A percentile compares a stretch with the other conserved stretches of the same genome.
Conservation (phyloP, 345 rosid genomes). For the Eucalyptus shirleyi region DNA sequence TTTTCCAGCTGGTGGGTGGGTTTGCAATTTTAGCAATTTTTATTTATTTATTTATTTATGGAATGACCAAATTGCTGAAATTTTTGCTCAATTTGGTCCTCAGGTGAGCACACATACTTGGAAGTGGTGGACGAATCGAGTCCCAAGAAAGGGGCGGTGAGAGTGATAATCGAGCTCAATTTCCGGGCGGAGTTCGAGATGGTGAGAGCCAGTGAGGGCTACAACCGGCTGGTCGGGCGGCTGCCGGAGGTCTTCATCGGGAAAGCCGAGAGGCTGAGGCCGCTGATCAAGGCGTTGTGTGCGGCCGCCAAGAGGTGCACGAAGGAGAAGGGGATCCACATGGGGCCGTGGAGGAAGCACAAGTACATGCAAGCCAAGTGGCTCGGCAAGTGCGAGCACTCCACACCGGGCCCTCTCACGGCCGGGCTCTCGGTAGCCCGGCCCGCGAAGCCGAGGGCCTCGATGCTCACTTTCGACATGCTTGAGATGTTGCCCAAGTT, state of each 20-base stretch:
- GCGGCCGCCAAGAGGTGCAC: conserved; percentile 52
- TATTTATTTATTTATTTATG: too few relatives aligned
- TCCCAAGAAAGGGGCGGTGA: conserved; percentile 27
- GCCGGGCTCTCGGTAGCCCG: background rate
- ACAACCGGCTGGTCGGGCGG: conserved; percentile 25
- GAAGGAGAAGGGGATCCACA: conserved; percentile 80
- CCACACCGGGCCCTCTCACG: conserved; percentile 2
- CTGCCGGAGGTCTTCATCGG: conserved; percentile 70
- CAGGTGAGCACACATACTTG: conserved; percentile 58
- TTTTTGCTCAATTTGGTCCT: background rate
- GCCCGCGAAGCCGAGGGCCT: conserved; percentile 40
- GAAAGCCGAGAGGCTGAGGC: conserved; percentile 56
- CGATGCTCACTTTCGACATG: conserved; percentile 40
- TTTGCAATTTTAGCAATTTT: background rate
- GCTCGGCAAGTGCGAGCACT: conserved; percentile 43
- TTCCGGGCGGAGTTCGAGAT: conserved; percentile 77
- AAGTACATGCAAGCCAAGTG: conserved; percentile 90
- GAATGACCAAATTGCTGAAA: background rate
- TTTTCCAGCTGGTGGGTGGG: background rate
- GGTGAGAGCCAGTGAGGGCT: conserved; percentile 61
- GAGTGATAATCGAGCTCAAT: conserved; percentile 60
- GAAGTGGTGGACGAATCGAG: conserved; percentile 48
- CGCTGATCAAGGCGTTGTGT: conserved; percentile 61
- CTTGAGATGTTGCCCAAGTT: background rate
- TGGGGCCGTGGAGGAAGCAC: conserved; percentile 90